Base-by-base conservation (phyloP, 164 flowering plant species). In the Warburgia ugandensis region DNA sequence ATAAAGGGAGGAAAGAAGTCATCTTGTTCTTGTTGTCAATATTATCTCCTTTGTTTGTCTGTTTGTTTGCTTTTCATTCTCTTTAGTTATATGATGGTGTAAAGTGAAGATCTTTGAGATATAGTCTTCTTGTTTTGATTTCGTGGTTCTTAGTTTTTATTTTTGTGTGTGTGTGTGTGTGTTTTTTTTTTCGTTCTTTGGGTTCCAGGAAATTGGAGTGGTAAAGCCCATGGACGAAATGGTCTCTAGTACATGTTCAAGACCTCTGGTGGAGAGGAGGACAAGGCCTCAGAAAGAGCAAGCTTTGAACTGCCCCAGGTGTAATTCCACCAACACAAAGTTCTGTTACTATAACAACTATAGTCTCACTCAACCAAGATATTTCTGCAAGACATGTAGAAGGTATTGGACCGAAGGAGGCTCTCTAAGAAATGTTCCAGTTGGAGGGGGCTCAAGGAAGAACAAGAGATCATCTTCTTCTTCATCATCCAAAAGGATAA, bases 351-450 rank as follows among this genome's bases (percentile, higher is more conserved):
- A 90, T 81, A 90, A 90, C 87, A 90, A 91, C 61, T 91, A 91
- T 63, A 91, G 96, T 47, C 90, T 84, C 48, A 69, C 97, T n/a
- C 97, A 91, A 43, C 97, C 97, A 13, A 77, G 97, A 46, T 91
- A 84, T 65, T 86, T 91, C 52, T 91, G 97, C 76, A 91, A 91
- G 76, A 73, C 85, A 37, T 90, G 97, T 56, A 70, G 91, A 65
- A 77, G 97, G 73, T 90, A 90, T 29, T 90, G 97, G 97, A 90
- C 97, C 40, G 87, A 83, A 68, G 97, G 97, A 50, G 97, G 97
- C 5, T 80, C 97, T 19, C 74, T 90, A 3, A 73, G 97, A 32
- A 90, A 84, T 58, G 84, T 90, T 31, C 97, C 97, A n/a, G 94
- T 90, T 11, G 97, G 97, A 12, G 97, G 97, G 6, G 94, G 94